Percentiles rank a stretch among this genome's conserved stretches.
Evolutionary conservation across 768 basidiomycete species (phyloP).

Genomic region (Suillus spraguei): DNA sequence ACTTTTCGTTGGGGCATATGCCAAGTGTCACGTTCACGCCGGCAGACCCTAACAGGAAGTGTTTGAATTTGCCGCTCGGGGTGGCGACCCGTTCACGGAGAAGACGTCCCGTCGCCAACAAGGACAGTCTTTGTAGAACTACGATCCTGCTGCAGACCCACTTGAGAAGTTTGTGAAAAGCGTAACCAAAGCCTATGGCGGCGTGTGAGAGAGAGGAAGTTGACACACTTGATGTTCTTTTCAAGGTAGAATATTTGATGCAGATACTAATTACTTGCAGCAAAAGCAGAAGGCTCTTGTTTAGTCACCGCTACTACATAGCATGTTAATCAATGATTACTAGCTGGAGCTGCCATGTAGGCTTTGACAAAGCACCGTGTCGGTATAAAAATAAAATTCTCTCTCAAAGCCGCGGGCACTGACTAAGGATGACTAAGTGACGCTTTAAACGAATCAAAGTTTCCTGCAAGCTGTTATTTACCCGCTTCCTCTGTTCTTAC

Average conservation of each 20-base stretch:
- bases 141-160: slow-evolving; percentile 30
- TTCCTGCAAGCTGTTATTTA: too few relatives aligned
- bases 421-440: too few relatives aligned
- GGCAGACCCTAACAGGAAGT: slow-evolving; percentile 51
- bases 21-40: slow-evolving; percentile 57
- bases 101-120: slow-evolving; percentile 26
- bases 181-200: slow-evolving; percentile 44
- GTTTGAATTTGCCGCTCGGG: slow-evolving; percentile 53
- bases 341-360: too few relatives aligned
- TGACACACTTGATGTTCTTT: too few relatives aligned
- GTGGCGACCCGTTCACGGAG: slow-evolving; percentile 47
- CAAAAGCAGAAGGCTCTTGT: neutral
- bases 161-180: slow-evolving; percentile 56
- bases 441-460: neutral
- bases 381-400: too few relatives aligned
- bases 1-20: slow-evolving; percentile 11
- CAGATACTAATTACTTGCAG: neutral
- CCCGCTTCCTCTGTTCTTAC: too few relatives aligned
- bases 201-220: slow-evolving; percentile 46
- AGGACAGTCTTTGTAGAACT: slow-evolving; percentile 22
- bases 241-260: neutral
- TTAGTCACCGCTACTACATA: too few relatives aligned
- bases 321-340: too few relatives aligned
- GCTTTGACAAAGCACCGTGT: too few relatives aligned
- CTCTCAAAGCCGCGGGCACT: too few relatives aligned